A percentile compares a stretch with the other conserved stretches of the same genome.
phyloP scores from a whole-genome alignment of 83 land plant genomes.

The Isoetes engelmannii region DNA sequence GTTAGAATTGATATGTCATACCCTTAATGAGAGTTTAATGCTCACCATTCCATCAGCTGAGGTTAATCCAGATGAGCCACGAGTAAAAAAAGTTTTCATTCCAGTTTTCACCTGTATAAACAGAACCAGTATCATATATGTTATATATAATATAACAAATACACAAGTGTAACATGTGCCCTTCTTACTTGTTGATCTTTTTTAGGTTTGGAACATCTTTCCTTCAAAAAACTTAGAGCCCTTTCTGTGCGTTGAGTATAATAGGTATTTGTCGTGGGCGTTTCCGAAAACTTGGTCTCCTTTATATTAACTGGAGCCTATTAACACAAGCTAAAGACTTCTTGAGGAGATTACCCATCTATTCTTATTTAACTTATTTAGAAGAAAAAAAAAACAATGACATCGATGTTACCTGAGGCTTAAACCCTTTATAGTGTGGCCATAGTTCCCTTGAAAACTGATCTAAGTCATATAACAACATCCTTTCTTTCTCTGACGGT shows the following conservation, averaged over 20 bases:
- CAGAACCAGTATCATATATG: neutral
- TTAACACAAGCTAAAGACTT: neutral
- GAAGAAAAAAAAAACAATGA: neutral
- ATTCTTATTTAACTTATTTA: neutral
- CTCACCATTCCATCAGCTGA: slow-evolving; percentile 11
- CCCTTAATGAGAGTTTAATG: neutral
- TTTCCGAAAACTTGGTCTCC: neutral
- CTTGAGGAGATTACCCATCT: neutral
- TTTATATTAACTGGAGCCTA: slow-evolving; percentile 5
- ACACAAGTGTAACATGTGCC: neutral
- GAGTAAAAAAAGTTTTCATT: slow-evolving; percentile 11
- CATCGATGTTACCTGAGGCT: slow-evolving; percentile 10
- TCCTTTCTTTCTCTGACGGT: neutral
- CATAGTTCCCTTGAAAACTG: slow-evolving; percentile 17
- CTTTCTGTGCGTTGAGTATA: neutral
- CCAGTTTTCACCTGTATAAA: neutral
- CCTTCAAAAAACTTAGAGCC: neutral
- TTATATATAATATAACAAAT: neutral
- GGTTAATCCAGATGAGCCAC: slow-evolving; percentile 1
- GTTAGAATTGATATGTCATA: neutral
- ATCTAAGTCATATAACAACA: slow-evolving; percentile 16
- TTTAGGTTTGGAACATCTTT: neutral
- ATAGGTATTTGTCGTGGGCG: neutral
- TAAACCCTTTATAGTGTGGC: slow-evolving; percentile 17
- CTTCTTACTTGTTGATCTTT: no score